Base-by-base conservation (phyloP, 305 asterid species). In the Fraxinus albicans region DNA sequence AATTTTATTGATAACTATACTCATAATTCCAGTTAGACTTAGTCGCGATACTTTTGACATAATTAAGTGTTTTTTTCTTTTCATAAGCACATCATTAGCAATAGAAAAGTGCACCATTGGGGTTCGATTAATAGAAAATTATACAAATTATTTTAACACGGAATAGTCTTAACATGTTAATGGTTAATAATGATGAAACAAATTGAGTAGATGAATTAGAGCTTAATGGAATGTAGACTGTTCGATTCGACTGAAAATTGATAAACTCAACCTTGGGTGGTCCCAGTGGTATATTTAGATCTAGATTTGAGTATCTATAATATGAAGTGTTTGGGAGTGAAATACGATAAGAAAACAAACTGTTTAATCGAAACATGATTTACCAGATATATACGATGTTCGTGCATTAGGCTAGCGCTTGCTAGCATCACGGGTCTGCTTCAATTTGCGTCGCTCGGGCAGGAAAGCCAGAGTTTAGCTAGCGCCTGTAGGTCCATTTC, bases 51-150 rank as follows among this genome's bases (percentile, higher is more conserved):
- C 81, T 83, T 73, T 29, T 60, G 27, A 60, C 31, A 73, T 47
- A 33, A 77, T 44, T 9, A 80, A 77, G 70, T 58, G 79, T 81
- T 83, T 80, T 86, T 23, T 73, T 82, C 67, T 73, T 77, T 31
- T 67, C 73, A 12, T 73, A 35, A 83, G 76, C 83, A 77, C 83
- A 23, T 40, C 67, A 78, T 82, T 74, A 86, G 76, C 70, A 81
- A 67, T 75, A 85, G 31, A 35, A 53, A 33, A 47, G 73, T 73
- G 34, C 77, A 1, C 47, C 2, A 38, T 38, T 8, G 44, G 8
- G 44, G 44, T 38, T 38, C 10, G 2, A 6, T 38, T 1, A 38
- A 1, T 38, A 38, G 44, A 38, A 38, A 38, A 38, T 38, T 38
- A 34, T 34, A 34, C 38, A 34, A 34, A 4, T 4, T 34, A 34